These are phyloP conservation scores for Penicillium pulvis DNA, from an alignment of 495 filamentous ascomycete species.

Conservation along the genomic window DNA sequence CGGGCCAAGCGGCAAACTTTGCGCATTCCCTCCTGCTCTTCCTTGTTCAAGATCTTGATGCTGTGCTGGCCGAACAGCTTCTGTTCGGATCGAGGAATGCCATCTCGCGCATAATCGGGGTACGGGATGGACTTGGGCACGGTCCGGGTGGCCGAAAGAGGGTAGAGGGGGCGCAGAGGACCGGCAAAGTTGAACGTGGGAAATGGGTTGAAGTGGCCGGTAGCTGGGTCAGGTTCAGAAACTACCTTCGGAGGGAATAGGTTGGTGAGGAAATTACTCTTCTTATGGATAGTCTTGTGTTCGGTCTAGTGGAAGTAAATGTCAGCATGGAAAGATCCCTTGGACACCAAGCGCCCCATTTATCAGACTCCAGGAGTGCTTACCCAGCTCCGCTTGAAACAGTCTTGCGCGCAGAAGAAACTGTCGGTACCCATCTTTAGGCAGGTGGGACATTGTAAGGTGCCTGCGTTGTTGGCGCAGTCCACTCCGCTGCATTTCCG, in stretches of 20 bases:
- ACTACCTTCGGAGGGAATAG: slow-evolving; percentile 71
- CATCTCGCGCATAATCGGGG: slow-evolving; percentile 83
- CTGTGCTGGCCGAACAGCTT: slow-evolving; percentile 71
- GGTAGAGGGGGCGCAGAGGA: slow-evolving; percentile 82
- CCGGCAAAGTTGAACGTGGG: slow-evolving; percentile 83
- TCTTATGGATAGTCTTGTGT: slow-evolving; percentile 89
- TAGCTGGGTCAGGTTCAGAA: slow-evolving; percentile 89
- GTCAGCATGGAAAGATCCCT: slow-evolving; percentile 10
- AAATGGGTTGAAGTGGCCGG: slow-evolving; percentile 86
- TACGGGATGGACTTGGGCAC: slow-evolving; percentile 80
- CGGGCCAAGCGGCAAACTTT: slow-evolving; percentile 86
- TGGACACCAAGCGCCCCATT: slow-evolving; percentile 17
- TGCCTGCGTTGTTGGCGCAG: slow-evolving; percentile 80
- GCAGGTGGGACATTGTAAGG: slow-evolving; percentile 92
- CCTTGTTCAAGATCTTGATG: slow-evolving; percentile 76
- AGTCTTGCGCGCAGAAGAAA: slow-evolving; percentile 97
- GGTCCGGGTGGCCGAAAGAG: slow-evolving; percentile 70
- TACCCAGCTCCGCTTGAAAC: slow-evolving; percentile 99
- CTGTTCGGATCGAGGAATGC: slow-evolving; percentile 79
- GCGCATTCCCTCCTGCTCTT: slow-evolving; percentile 85
- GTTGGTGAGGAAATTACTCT: slow-evolving; percentile 73
- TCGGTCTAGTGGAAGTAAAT: slow-evolving; percentile 54
- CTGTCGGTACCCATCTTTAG: slow-evolving; percentile 87
- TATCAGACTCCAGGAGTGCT: slow-evolving; percentile 32
- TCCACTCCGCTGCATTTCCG: slow-evolving; percentile 79